Base-by-base conservation (phyloP, 2,329 filamentous ascomycete genomes). In the Aciculosporium take region DNA sequence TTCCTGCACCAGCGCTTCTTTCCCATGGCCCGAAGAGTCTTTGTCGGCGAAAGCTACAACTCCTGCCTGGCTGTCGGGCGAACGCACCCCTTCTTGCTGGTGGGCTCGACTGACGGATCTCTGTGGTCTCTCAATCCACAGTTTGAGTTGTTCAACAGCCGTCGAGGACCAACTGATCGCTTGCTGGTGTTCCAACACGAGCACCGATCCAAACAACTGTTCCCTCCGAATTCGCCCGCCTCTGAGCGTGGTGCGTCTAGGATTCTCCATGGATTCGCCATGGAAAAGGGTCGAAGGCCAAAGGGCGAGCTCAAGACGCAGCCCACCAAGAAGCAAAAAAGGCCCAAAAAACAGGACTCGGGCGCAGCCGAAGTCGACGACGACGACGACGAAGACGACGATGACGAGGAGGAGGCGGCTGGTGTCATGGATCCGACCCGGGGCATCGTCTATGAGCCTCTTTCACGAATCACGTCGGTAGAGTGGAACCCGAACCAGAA, bases 401-500 rank as follows among this genome's bases (percentile, higher is more conserved):
- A 60, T 9, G 60, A 58, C 8, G 57, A 58, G 21, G 57, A 58
- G 21, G 57, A 58, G 24, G 54, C 50, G 4, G 52, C 48, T 9
- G 53, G 52, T 34, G 46, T 57, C 23, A 52, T 55, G 45, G 63
- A 60, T 38, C 58, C 65, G 1, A 63, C 62, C 4, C 60, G 68
- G 29, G 64, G 65, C 4, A 60, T 71, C 4, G 65, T 81, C 9
- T 71, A 78, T 50, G 79, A 84, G 42, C 71, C 79, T 37, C 62
- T 70, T 46, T 79, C 75, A 8, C 69, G 78, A 36, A 63, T 84
- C 47, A 76, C 76, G 5, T 64, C 69, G 2, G 61, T 81, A 20
- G 68, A 70, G 31, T 84, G 80, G 80, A 84, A 84, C 52, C 76
- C 79, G 2, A 83, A 84, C 50, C 55, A 66, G 28, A 62, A 67